Evolutionary conservation across 2,329 filamentous ascomycete species (phyloP), one percentile per base, ranked within the genome.

Genomic region (Rhexocercosporidium sp.): DNA sequence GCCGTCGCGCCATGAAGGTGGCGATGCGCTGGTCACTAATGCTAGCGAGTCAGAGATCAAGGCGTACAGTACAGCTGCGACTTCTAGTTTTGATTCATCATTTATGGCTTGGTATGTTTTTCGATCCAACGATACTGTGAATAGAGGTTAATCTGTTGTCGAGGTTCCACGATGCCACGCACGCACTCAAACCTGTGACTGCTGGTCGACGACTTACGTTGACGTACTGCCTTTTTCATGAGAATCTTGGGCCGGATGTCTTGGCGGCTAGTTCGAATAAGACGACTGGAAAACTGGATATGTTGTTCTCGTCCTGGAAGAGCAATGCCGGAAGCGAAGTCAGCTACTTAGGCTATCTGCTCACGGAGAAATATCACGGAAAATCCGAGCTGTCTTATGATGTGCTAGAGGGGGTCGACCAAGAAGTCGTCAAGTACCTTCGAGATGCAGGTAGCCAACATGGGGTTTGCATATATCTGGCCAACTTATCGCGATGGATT

Each of bases 131-230:
- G 29, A 31, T 31, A 31, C 1, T 31, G 4, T 31, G 29, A 31
- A 31, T 9, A 31, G 4, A 31, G 4, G 29, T 31, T 31, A 9
- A 31, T 31, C 29, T 31, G 4, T 4, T 27, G 7, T 11, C 5
- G 27, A 82, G 81, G 86, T 87, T 85, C 72, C 82, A 83, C 0
- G 84, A 87, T 64, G 83, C 87, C 0, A 78, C 77, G 1, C 83
- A 87, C 69, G 81, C 87, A 72, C 78, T 86, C n/a, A 76, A 80
- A 18, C 80, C 81, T 1, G 78, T 87, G 2, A 78, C 69, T 0
- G 80, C 79, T 0, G 85, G 85, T 2, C 81, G 83, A 70, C 82
- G 84, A 3, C 79, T 83, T 64, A 83, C 85, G 11, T 69, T 88
- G 12, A 84, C 81, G 0, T 88, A 86, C 75, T 86, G 87, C 70